Evolutionary conservation across 169 alveolate species (phyloP), one percentile per base, ranked within the genome.

Genomic region (Plasmodium ovale): DNA sequence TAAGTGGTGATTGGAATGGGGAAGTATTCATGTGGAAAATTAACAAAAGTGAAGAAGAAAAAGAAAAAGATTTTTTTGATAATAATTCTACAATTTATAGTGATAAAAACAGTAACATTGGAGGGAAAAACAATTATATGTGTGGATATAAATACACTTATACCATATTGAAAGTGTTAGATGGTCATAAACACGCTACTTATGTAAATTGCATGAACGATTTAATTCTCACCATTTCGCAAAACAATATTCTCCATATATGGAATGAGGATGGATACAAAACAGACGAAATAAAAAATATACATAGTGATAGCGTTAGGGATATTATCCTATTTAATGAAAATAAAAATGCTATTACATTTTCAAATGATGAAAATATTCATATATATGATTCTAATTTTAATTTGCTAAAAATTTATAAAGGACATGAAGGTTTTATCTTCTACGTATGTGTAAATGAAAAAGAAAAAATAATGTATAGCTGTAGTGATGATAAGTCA

Each of bases 1-100:
- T 74, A 25, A 74, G 88, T 60, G 88, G 68, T 3, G 88, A 74
- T 65, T 74, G 88, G 88, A 60, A 74, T 35, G 88, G 88, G 7
- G 77, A 74, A 9, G 88, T 74, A 7, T 42, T 74, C 33, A 62
- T 74, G 16, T 74, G 88, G 88, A 29, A 19, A 19, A 60, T 74
- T 35, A 42, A 60, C 27, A 59, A 59, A 59, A 25, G 25, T 42
- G 31, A 70, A n/a, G 33, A 23, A n/a, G 9, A 31, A 7, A 44
- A 31, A 29, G 23, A 5, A 14, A 56, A 29, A 27, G 5, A 51
- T 9, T 12, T 49, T 21, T 70, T 3, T 31, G 62, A 6, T 5
- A 72, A 10, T 42, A 21, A 21, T 35, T 14, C 12, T 44, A 27
- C 23, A 5, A 37, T 44, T n/a, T 7, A 19, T 35, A 31, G 7